These are phyloP conservation scores for Mycena alexandri DNA, from an alignment of 768 basidiomycete species.

Conservation along the genomic window DNA sequence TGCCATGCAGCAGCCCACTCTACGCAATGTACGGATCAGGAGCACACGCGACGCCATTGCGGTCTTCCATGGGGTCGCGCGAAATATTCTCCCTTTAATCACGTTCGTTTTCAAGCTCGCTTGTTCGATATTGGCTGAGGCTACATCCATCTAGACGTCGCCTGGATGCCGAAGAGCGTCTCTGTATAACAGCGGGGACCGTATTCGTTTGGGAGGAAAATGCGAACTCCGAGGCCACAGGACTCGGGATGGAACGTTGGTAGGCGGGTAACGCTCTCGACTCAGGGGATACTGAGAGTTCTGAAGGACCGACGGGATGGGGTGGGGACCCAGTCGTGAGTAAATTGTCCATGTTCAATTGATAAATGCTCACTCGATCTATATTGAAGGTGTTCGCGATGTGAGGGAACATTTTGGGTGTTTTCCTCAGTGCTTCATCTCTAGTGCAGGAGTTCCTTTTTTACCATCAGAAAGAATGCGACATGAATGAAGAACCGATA, in stretches of 20 bases:
- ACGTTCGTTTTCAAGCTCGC: conserved; percentile 47
- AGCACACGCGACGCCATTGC: conserved; percentile 85
- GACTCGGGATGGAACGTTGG: conserved; percentile 81
- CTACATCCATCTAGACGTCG: conserved; percentile 55
- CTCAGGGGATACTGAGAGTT: background rate
- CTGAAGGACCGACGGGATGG: conserved; percentile 72
- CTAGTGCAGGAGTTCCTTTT: conserved; percentile 80
- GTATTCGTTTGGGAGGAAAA: conserved; percentile 93
- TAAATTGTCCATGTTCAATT: conserved; percentile 43
- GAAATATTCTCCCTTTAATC: conserved; percentile 77
- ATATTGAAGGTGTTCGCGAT: conserved; percentile 62
- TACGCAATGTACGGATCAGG: conserved; percentile 81
- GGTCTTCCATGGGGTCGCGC: conserved; percentile 84
- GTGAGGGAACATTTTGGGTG: conserved; percentile 48
- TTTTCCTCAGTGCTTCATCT: conserved; percentile 35
- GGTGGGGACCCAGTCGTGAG: conserved; percentile 89
- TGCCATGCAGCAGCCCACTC: conserved; percentile 81
- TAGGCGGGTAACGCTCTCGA: background rate
- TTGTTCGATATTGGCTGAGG: background rate
- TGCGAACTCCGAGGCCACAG: conserved; percentile 84
- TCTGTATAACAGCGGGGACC: conserved; percentile 79
- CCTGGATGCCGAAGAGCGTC: conserved; percentile 85
- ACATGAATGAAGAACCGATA: conserved; percentile 64
- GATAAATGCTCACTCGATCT: conserved; percentile 26
- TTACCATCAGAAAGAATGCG: conserved; percentile 85